Base-by-base conservation (phyloP, 1,284 basidiomycete species). In the Malassezia furfur region DNA sequence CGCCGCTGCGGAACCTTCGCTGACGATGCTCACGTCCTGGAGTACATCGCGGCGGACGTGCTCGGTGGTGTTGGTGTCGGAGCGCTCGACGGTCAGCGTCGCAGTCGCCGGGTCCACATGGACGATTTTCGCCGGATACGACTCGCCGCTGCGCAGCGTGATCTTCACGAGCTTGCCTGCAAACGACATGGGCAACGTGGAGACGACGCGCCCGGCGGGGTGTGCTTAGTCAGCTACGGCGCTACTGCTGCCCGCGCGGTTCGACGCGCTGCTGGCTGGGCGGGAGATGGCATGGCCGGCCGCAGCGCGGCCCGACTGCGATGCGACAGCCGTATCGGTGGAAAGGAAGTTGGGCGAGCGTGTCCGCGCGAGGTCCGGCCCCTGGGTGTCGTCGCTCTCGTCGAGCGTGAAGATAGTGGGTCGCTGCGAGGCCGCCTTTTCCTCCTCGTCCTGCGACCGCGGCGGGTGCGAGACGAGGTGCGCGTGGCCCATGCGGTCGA, bases 1-100 rank as follows among this genome's bases (percentile, higher is more conserved):
- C 6, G n/a, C 15, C 14, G 31, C 30, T 6, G 32, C 25, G 22
- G 25, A 8, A 32, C 32, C 36, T 31, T 45, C 28, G 25, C 25
- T 28, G 25, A 52, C 54, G 15, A 35, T 50, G 41, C 44, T 48
- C 9, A 57, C 55, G 22, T 57, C 55, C n/a, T 28, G n/a, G 14
- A 57, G 50, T 25, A 43, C 55, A 5, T 48, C 46, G 15, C 55
- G 55, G 15, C 55, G 50, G 39, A 57, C 46, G n/a, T 28, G 22
- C n/a, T 22, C n/a, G 3, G 22, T 17, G 30, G 45, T 22, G 31
- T 37, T 25, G 17, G 48, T 32, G 35, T 52, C 54, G 11, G 35
- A 21, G 10, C 46, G 50, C 15, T 41, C 38, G n/a, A 57, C 32
- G 4, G 19, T 28, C 6, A 57, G 19, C 4, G 50, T 52, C 11